Percentiles rank a stretch among this genome's conserved stretches.
These are phyloP conservation scores for Yarrowia sp. DNA, from an alignment of 805 yeast species.

Conservation along the genomic window DNA sequence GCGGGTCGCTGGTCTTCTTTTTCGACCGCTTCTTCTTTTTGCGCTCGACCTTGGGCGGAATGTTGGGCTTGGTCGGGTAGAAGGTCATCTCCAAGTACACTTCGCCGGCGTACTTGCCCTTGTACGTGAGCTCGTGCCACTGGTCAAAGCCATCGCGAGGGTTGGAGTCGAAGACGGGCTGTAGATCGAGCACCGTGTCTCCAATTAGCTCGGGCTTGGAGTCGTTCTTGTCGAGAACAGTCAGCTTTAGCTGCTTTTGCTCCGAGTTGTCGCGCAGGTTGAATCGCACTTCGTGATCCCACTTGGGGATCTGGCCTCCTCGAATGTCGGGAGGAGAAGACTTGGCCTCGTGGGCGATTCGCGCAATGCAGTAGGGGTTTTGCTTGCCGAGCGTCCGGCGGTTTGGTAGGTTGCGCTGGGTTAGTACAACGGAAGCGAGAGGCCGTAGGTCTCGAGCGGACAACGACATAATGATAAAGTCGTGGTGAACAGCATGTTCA, in stretches of 20 bases:
- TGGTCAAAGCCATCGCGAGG: constrained; percentile 75
- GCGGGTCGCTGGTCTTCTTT: not conserved
- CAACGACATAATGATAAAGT: too few species aligned
- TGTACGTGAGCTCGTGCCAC: constrained; percentile 73
- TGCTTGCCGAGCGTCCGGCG: constrained; percentile 86
- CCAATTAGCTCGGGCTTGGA: constrained; percentile 78
- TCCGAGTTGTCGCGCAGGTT: constrained; percentile 35
- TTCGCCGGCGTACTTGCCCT: constrained; percentile 79
- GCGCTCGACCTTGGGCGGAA: constrained; percentile 31
- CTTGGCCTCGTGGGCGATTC: constrained; percentile 79
- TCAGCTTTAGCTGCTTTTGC: constrained; percentile 62
- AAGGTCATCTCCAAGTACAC: constrained; percentile 90
- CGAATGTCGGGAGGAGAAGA: constrained; percentile 73
- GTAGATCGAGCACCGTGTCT: constrained; percentile 71
- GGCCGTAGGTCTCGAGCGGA: constrained; percentile 3
- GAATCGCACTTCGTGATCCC: constrained; percentile 50
- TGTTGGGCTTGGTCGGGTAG: constrained; percentile 52
- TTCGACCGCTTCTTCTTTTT: constrained; percentile 12
- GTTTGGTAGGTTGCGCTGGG: constrained; percentile 73
- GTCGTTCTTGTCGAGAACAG: constrained; percentile 80
- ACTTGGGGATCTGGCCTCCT: constrained; percentile 92
- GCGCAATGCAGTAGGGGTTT: constrained; percentile 80
- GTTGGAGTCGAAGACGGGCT: constrained; percentile 64
- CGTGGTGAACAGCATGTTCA: too few species aligned
- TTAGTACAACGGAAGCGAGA: not conserved